These are phyloP conservation scores for Elasticomyces elasticus DNA, from an alignment of 495 filamentous ascomycete species.

Conservation along the genomic window DNA sequence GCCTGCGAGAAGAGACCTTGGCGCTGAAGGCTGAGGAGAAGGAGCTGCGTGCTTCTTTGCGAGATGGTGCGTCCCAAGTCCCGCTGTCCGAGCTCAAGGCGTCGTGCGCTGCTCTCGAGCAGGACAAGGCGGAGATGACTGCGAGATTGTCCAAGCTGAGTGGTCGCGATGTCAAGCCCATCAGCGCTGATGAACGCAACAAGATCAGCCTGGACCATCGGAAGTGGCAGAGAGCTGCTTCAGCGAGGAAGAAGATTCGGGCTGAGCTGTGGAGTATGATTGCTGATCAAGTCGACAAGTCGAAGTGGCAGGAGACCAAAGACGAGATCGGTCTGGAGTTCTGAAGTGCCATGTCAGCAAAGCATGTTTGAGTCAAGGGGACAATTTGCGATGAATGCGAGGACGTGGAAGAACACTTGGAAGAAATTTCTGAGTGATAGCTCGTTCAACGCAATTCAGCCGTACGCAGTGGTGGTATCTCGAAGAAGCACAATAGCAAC, in stretches of 20 bases:
- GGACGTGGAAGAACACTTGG: background rate
- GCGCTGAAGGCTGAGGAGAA: conserved; percentile 43
- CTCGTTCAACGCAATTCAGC: too few species aligned
- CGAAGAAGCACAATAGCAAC: background rate
- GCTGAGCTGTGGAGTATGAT: conserved; percentile 30
- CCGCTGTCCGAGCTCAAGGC: conserved; percentile 43
- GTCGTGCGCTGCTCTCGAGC: conserved; percentile 38
- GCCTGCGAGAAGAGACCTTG: conserved; percentile 41
- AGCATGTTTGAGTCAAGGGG: background rate
- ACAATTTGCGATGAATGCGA: background rate
- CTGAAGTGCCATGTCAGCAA: background rate
- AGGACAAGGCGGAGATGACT: conserved; percentile 36
- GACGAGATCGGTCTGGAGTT: conserved; percentile 18
- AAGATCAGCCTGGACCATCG: conserved; percentile 41
- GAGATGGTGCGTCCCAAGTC: conserved; percentile 40
- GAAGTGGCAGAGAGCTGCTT: conserved; percentile 41
- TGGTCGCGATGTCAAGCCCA: conserved; percentile 33
- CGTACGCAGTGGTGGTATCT: conserved; percentile 1
- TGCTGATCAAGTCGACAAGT: conserved; percentile 19
- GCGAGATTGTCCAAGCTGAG: conserved; percentile 35
- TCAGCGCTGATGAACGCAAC: conserved; percentile 40
- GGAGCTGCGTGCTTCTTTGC: conserved; percentile 39
- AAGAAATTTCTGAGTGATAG: background rate
- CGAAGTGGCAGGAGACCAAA: conserved; percentile 22
- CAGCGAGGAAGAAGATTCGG: conserved; percentile 38